phyloP scores from a whole-genome alignment of 768 basidiomycete genomes.

The Collybia sordida region DNA sequence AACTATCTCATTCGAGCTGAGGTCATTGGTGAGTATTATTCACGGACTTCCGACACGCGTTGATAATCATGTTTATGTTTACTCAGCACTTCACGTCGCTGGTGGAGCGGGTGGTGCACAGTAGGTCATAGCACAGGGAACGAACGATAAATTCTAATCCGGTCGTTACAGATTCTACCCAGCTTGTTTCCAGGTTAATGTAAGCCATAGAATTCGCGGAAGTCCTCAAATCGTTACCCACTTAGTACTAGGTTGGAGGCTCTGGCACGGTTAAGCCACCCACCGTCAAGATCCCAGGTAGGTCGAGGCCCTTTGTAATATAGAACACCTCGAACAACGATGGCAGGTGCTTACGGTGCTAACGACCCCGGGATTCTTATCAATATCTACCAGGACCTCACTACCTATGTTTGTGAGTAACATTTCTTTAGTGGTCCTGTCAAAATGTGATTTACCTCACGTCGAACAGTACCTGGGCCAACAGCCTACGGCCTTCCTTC shows the following conservation, averaged over 20 bases:
- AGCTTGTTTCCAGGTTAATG: slow-evolving; percentile 45
- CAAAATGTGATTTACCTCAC: not conserved
- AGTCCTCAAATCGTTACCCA: too few relatives aligned
- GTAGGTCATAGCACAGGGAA: slow-evolving; percentile 20
- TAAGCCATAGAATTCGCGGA: not conserved
- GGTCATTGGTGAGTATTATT: slow-evolving; percentile 37
- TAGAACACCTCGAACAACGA: not conserved
- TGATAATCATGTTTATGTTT: not conserved
- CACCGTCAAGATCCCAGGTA: slow-evolving; percentile 41
- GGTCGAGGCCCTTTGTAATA: not conserved
- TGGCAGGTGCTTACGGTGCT: slow-evolving; percentile 31
- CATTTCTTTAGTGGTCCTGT: not conserved
- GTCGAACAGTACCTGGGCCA: slow-evolving; percentile 43
- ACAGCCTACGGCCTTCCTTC: slow-evolving; percentile 39
- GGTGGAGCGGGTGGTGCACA: slow-evolving; percentile 36
- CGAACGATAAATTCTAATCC: not conserved
- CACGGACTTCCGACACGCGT: not conserved
- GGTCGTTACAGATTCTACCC: slow-evolving; percentile 34
- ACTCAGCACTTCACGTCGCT: slow-evolving; percentile 42
- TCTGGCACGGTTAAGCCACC: slow-evolving; percentile 33
- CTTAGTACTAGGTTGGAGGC: slow-evolving; percentile 12
- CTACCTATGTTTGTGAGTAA: slow-evolving; percentile 37
- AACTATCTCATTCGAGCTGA: slow-evolving; percentile 48
- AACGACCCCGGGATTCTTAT: slow-evolving; percentile 41
- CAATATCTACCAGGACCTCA: slow-evolving; percentile 45